Evolutionary conservation across 345 rosid genomes (phyloP).

Genomic region (Dipteronia sinensis): DNA sequence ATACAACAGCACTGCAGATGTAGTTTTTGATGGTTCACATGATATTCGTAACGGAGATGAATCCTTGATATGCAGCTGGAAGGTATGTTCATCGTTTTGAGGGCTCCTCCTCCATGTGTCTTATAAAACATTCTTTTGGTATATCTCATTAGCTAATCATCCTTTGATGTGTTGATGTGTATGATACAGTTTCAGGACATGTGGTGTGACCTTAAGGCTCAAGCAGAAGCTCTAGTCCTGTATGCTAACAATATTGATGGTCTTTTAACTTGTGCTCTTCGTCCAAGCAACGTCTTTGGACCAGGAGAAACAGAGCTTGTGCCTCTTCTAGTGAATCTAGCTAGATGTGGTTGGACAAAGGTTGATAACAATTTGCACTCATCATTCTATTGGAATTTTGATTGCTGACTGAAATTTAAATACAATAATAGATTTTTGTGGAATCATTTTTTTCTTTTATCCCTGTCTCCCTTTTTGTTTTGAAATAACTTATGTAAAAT

Average conservation of each 20-base stretch:
- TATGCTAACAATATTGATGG: slow-evolving; percentile 77
- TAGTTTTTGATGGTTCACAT: slow-evolving; percentile 75
- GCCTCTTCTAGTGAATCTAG: slow-evolving; percentile 60
- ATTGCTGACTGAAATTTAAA: neutral
- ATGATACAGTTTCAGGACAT: slow-evolving; percentile 60
- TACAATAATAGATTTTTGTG: neutral
- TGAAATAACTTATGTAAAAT: neutral
- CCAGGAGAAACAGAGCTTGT: slow-evolving; percentile 72
- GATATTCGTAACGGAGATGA: slow-evolving; percentile 69
- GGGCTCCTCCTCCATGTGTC: slow-evolving; percentile 6
- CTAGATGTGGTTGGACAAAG: slow-evolving; percentile 87
- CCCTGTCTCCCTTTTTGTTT: neutral
- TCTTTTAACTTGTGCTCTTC: slow-evolving; percentile 85
- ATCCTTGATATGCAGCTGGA: slow-evolving; percentile 59
- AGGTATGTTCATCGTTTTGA: slow-evolving; percentile 40
- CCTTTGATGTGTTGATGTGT: slow-evolving; percentile 13
- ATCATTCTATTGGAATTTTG: slow-evolving; percentile 1
- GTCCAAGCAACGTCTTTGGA: slow-evolving; percentile 90
- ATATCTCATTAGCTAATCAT: slow-evolving; percentile 9
- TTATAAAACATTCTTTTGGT: slow-evolving; percentile 2
- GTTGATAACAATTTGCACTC: slow-evolving; percentile 35
- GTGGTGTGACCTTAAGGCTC: slow-evolving; percentile 85
- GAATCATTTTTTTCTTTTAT: neutral
- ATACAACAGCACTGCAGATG: slow-evolving; percentile 84
- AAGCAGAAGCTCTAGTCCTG: slow-evolving; percentile 78